Evolutionary conservation across 495 filamentous ascomycete species (phyloP).

Genomic region (Symbiotaphrina buchneri): DNA sequence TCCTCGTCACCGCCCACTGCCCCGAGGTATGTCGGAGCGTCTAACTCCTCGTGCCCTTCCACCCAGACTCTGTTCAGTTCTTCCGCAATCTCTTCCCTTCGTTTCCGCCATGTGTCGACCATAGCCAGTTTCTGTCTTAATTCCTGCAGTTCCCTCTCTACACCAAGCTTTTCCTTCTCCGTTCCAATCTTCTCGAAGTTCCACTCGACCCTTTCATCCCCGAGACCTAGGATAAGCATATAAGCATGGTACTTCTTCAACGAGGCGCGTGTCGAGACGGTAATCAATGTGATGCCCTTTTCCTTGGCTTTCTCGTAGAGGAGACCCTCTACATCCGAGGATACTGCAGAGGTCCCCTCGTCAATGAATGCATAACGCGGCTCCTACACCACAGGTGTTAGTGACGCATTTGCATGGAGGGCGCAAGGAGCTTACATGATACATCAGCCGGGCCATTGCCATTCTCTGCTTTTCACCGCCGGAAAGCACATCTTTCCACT

Average conservation of each 20-base stretch:
- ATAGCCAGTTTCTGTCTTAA: constrained; percentile 55
- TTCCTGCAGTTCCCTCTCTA: constrained; percentile 73
- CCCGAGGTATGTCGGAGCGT: constrained; percentile 18
- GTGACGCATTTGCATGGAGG: too few species aligned
- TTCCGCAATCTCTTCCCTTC: constrained; percentile 52
- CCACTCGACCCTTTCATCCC: constrained; percentile 43
- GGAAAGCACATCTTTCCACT: constrained; percentile 93
- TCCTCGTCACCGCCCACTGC: constrained; percentile 8
- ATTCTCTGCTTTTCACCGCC: constrained; percentile 98
- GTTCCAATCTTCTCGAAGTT: constrained; percentile 85
- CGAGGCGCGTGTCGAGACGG: constrained; percentile 78
- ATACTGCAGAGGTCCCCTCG: constrained; percentile 86
- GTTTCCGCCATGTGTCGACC: constrained; percentile 63
- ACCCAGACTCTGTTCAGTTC: constrained; percentile 39
- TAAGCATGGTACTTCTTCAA: constrained; percentile 89
- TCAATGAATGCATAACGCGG: constrained; percentile 86
- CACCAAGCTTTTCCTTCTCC: constrained; percentile 69
- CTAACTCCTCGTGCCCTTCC: constrained; percentile 18
- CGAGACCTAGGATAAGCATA: constrained; percentile 62
- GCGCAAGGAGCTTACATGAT: constrained; percentile 49
- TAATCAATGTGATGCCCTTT: constrained; percentile 81
- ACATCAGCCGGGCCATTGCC: constrained; percentile 70
- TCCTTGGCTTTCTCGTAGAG: constrained; percentile 84
- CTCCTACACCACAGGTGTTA: constrained; percentile 19
- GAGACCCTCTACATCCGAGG: constrained; percentile 80